Percentiles rank a stretch among this genome's conserved stretches.
Conservation (phyloP, 768 basidiomycete genomes). For the Amanita rubescens region DNA sequence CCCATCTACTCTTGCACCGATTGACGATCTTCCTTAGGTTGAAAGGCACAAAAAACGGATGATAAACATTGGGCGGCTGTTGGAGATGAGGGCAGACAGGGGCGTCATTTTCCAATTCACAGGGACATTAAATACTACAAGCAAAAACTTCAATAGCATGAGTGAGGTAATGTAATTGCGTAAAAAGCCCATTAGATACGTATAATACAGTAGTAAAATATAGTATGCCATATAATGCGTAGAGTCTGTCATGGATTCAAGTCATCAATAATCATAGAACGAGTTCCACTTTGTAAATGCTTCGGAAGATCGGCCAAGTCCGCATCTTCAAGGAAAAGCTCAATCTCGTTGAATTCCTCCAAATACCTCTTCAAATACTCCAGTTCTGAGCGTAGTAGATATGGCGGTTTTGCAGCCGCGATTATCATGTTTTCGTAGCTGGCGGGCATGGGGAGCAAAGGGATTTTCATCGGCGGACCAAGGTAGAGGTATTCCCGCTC, state of each 20-base stretch:
- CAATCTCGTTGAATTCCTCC: background rate
- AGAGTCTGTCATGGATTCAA: background rate
- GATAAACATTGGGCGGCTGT: too few species aligned
- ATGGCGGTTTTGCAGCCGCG: background rate
- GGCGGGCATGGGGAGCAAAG: background rate
- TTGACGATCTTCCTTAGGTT: too few species aligned
- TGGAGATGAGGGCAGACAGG: too few species aligned
- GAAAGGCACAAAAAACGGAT: too few species aligned
- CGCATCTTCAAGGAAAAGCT: background rate
- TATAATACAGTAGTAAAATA: background rate
- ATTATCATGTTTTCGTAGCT: background rate
- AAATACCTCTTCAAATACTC: background rate
- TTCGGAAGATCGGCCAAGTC: background rate
- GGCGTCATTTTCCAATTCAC: too few species aligned
- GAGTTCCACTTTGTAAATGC: background rate
- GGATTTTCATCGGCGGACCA: background rate
- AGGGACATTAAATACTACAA: too few species aligned
- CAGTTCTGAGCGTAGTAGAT: background rate
- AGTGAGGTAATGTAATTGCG: too few species aligned
- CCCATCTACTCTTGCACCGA: too few species aligned
- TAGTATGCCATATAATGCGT: too few species aligned
- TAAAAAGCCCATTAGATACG: background rate
- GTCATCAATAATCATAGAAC: background rate
- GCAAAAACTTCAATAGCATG: too few species aligned
- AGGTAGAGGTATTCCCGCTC: background rate